Percentiles rank a stretch among this genome's conserved stretches.
Evolutionary conservation across 2,329 filamentous ascomycete genomes (phyloP).

Genomic region (Zopfia rhizophila): DNA sequence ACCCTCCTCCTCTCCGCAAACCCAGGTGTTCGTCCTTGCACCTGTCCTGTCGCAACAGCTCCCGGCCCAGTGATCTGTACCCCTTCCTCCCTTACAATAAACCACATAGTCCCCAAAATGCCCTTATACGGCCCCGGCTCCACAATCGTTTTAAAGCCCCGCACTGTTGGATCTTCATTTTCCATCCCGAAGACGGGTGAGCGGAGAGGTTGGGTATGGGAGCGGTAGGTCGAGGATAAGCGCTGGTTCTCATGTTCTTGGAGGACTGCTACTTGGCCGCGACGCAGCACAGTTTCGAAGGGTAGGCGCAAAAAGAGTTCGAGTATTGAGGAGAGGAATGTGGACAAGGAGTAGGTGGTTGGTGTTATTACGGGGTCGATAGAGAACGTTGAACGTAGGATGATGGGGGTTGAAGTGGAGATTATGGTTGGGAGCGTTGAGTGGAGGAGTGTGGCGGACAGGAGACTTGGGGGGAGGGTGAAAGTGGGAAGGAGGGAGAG

Average conservation of each 20-base stretch:
- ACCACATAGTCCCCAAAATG: constrained; percentile 91
- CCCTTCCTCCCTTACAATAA: constrained; percentile 86
- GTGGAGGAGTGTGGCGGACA: constrained; percentile 87
- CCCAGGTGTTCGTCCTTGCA: constrained; percentile 35
- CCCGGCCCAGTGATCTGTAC: constrained; percentile 49
- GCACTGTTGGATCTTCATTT: constrained; percentile 37
- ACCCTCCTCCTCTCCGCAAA: constrained; percentile 53
- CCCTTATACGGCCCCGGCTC: constrained; percentile 83
- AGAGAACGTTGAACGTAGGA: constrained; percentile 84
- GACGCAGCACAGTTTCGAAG: constrained; percentile 88
- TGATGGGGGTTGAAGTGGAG: constrained; percentile 81
- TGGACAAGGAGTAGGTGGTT: constrained; percentile 80
- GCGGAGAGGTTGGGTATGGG: constrained; percentile 19
- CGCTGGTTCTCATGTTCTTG: constrained; percentile 48
- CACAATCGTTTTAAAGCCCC: constrained; percentile 75
- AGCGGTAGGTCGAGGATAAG: constrained; percentile 37
- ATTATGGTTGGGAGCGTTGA: constrained; percentile 85
- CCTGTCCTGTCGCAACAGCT: constrained; percentile 37
- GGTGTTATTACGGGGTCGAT: constrained; percentile 86
- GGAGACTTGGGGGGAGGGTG: constrained; percentile 72
- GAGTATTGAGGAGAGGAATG: constrained; percentile 80
- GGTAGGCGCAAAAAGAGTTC: constrained; percentile 90
- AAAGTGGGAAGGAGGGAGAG: constrained; percentile 80
- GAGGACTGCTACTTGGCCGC: constrained; percentile 80
- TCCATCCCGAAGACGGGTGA: constrained; percentile 27